Evolutionary conservation across 176 grass and related monocot species (phyloP), one percentile per base, ranked within the genome.

Genomic region (Saccharum officinarum): DNA sequence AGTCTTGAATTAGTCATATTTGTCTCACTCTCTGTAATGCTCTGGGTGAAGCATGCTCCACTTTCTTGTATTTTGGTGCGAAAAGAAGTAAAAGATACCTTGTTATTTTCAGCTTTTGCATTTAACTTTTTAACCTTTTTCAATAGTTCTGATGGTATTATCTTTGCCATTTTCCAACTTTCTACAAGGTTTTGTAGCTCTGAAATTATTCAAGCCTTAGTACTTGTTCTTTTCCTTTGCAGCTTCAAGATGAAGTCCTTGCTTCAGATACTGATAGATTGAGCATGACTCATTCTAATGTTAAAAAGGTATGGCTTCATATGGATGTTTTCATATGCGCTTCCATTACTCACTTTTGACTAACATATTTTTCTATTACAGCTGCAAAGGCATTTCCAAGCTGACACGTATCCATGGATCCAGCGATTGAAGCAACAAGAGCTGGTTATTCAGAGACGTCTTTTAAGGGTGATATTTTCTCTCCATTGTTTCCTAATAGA

Each of bases 171-270:
- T 13, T 36, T 33, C 9, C 37, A 42, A 73, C 54, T 26, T 46
- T 30, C 15, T 76, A 66, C 66, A 26, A 72, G 10, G 10, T 38
- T 46, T 62, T n/a, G 4, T 26, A 22, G 31, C 33, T 81, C 49
- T 55, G 36, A 50, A 73, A 52, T n/a, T 73, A 44, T 12, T 18
- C 8, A 38, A 28, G 25, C 15, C 39, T 79, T 40, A 44, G 10
- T 60, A 67, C 14, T 47, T 69, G 26, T 71, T 72, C 36, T 45
- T 77, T 82, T 47, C 75, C 11, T 39, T 39, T 87, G 37, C 89
- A 97, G 97, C 92, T 99, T 73, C 97, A 99, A 91, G 93, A 96
- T 88, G 97, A 96, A 94, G 97, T 99, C 75, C 84, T 99, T 88
- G 82, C 77, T 84, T 99, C 93, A 57, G 97, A 99, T 80, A 76